Evolutionary conservation across 352 stramenopile genomes (phyloP).

Genomic region (Phytophthora idaei): DNA sequence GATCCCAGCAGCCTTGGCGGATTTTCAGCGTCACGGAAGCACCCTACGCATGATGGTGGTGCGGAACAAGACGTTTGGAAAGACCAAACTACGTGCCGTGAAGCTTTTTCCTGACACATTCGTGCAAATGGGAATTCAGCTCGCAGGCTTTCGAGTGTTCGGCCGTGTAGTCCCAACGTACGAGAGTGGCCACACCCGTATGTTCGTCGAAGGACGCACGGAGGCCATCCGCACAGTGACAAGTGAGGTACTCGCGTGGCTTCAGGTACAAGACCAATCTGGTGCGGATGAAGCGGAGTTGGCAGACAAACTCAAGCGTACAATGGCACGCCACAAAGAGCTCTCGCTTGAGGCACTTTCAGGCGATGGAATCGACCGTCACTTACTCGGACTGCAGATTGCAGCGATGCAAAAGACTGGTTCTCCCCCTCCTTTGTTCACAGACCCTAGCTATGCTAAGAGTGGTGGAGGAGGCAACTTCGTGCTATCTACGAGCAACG

Average conservation of each 20-base stretch:
- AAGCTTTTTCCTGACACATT: conserved; percentile 93
- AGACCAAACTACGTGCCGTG: conserved; percentile 74
- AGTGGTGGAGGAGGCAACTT: conserved; percentile 89
- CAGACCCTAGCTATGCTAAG: conserved; percentile 80
- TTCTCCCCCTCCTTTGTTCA: conserved; percentile 78
- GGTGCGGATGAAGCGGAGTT: conserved; percentile 46
- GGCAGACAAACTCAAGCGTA: conserved; percentile 69
- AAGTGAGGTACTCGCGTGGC: conserved; percentile 78
- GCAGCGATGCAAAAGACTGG: conserved; percentile 75
- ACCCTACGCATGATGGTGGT: conserved; percentile 84
- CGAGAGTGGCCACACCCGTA: conserved; percentile 93
- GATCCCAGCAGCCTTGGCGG: conserved; percentile 58
- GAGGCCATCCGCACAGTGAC: conserved; percentile 87
- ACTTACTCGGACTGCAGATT: conserved; percentile 93
- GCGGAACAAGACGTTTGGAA: conserved; percentile 85
- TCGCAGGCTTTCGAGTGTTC: conserved; percentile 91
- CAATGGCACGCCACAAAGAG: conserved; percentile 87
- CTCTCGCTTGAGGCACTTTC: conserved; percentile 77
- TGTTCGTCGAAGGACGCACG: conserved; percentile 94
- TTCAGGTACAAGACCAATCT: conserved; percentile 51
- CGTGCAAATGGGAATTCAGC: conserved; percentile 94
- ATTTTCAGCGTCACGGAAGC: conserved; percentile 73
- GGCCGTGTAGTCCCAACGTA: conserved; percentile 92
- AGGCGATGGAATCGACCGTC: conserved; percentile 88
- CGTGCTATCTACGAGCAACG: conserved; percentile 94